Base-by-base conservation (phyloP, 257 asterid species). In the Nicotiana knightiana region DNA sequence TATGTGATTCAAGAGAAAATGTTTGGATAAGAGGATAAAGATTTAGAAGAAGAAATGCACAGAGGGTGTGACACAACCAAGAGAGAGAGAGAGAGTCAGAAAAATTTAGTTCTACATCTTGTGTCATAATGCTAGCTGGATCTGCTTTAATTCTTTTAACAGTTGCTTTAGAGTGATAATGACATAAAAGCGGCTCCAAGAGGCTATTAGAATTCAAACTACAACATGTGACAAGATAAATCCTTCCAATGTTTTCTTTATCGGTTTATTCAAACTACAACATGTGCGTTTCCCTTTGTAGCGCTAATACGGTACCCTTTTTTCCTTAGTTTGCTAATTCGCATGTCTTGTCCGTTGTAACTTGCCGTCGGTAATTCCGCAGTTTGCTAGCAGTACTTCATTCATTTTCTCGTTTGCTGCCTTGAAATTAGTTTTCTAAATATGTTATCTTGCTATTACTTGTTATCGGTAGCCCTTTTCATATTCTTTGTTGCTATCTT, bases 1-100 rank as follows among this genome's bases (percentile, higher is more conserved):
- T 70, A 77, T 83, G 83, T 67, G 86, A 77, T 84, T 84, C 78
- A 55, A 77, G 67, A 67, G 65, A 61, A 67, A 67, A 80, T 57
- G 81, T 85, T 66, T 54, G 37, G 79, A 88, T 83, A 73, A 73
- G 79, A 82, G 81, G n/a, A 57, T 55, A 48, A 37, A 28, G 26
- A 59, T 17, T n/a, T 66, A 24, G 51, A 71, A 24, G 17, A 26
- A 8, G 63, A 5, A 30, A 75, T 8, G 0, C 32, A 5, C 32
- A 67, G 12, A 66, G 18, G 48, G 26, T 15, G 63, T 0, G 26
- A 73, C 79, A 73, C 43, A 73, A 51, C 43, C 24, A 2, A 46
- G 33, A 48, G 62, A 28, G 70, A 55, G 57, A 12, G 57, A 55
- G 61, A 57, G 24, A 17, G 26, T 10, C 43, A 15, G 62, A 73